Conservation (phyloP, 495 filamentous ascomycete species). For the Rhypophila decipiens region DNA sequence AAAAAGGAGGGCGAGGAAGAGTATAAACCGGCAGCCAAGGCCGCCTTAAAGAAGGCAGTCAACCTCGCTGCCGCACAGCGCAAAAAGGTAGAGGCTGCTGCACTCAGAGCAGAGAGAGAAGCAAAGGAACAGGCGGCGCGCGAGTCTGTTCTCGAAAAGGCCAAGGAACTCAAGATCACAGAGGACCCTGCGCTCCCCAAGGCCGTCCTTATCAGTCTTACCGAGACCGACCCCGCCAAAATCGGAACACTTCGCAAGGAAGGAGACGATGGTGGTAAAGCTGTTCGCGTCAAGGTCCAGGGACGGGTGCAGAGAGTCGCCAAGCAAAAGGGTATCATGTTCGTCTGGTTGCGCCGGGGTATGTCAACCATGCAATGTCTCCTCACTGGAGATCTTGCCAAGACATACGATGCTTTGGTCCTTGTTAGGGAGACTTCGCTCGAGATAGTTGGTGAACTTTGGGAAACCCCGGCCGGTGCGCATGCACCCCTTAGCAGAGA, state of each 20-base stretch:
- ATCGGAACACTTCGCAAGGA: not conserved
- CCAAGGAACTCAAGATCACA: not conserved
- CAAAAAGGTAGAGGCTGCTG: not conserved
- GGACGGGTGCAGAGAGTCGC: not conserved
- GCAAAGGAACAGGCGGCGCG: not conserved
- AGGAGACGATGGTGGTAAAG: not conserved
- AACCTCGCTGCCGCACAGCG: not conserved
- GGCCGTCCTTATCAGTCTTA: not conserved
- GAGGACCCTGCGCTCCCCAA: not conserved
- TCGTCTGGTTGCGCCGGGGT: not conserved
- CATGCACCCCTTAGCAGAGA: constrained; percentile 84
- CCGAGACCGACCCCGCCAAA: not conserved
- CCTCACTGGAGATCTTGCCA: constrained; percentile 73
- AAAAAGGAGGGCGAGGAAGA: not conserved
- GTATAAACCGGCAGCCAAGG: not conserved
- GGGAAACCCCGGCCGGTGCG: constrained; percentile 68
- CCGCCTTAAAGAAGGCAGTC: not conserved
- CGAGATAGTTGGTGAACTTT: constrained; percentile 82
- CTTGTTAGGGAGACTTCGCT: constrained; percentile 88
- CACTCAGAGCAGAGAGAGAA: not conserved
- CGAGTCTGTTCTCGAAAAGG: not conserved
- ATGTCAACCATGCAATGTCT: constrained; percentile 63
- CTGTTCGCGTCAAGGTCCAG: not conserved
- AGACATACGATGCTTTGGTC: constrained; percentile 85
- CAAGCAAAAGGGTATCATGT: not conserved